Evolutionary conservation across 1,284 basidiomycete species (phyloP).

Genomic region (Mycocalia duriaeana): DNA sequence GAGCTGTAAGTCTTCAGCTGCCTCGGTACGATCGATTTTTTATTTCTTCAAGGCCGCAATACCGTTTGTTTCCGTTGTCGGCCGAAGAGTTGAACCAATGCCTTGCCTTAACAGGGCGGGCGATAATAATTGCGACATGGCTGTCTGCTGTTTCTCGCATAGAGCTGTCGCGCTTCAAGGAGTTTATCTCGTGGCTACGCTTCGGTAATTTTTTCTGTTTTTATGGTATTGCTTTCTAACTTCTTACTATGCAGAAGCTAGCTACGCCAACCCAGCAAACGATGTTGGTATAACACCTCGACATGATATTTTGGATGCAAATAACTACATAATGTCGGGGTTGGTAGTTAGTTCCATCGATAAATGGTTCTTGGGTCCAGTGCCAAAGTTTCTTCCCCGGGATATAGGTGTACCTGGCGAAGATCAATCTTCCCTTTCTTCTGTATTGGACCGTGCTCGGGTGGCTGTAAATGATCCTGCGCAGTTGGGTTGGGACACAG

Average conservation of each 20-base stretch:
- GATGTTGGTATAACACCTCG: conserved; percentile 47
- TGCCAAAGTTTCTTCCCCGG: conserved; percentile 50
- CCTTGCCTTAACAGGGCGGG: conserved; percentile 46
- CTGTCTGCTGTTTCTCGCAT: conserved; percentile 58
- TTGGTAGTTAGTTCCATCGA: conserved; percentile 66
- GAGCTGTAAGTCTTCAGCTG: conserved; percentile 47
- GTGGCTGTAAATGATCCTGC: conserved; percentile 39
- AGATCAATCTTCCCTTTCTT: conserved; percentile 31
- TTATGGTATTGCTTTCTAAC: conserved; percentile 2
- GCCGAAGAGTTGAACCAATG: conserved; percentile 44
- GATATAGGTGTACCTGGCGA: conserved; percentile 47
- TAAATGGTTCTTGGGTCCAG: conserved; percentile 68
- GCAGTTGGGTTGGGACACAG: conserved; percentile 39
- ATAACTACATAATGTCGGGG: conserved; percentile 71
- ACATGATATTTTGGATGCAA: conserved; percentile 76
- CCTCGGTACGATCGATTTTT: not conserved
- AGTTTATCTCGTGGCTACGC: conserved; percentile 75
- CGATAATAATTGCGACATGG: conserved; percentile 63
- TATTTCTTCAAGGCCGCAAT: conserved; percentile 37
- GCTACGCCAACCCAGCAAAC: conserved; percentile 33
- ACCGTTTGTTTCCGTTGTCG: conserved; percentile 47
- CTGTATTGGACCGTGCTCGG: conserved; percentile 43
- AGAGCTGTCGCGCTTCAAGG: conserved; percentile 66
- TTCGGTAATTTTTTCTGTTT: conserved; percentile 47
- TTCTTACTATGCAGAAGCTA: conserved; percentile 19